phyloP scores from a whole-genome alignment of 2,329 filamentous ascomycete species.

The Corinectria fuckeliana region DNA sequence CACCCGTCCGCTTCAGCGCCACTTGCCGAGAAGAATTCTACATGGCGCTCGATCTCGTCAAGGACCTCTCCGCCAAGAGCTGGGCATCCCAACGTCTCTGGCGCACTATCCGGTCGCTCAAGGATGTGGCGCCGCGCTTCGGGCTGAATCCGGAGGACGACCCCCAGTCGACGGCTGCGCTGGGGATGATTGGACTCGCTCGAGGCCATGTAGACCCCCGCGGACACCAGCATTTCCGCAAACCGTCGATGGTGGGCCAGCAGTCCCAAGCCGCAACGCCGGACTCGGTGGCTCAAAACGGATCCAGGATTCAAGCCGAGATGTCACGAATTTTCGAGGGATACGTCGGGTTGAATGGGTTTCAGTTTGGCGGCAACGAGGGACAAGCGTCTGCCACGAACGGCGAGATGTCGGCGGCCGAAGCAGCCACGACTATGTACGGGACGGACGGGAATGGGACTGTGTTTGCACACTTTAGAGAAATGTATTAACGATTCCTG shows the following conservation, averaged over 20 bases:
- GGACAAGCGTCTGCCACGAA: conserved; percentile 34
- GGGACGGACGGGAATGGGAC: conserved; percentile 20
- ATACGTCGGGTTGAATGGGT: conserved; percentile 46
- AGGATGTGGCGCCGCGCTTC: conserved; percentile 73
- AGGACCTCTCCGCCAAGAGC: conserved; percentile 73
- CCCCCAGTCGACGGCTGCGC: conserved; percentile 57
- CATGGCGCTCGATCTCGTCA: conserved; percentile 76
- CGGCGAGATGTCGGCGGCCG: conserved; percentile 33
- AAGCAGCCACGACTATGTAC: conserved; percentile 33
- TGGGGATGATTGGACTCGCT: conserved; percentile 63
- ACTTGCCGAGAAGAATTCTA: conserved; percentile 79
- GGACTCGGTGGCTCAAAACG: conserved; percentile 48
- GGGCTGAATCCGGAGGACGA: conserved; percentile 61
- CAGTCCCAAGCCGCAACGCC: conserved; percentile 31
- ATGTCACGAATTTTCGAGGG: conserved; percentile 57
- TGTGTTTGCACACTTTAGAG: conserved; percentile 25
- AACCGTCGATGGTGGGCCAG: conserved; percentile 36
- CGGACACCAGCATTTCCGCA: conserved; percentile 38
- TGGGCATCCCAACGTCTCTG: conserved; percentile 77
- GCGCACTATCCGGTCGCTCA: conserved; percentile 73
- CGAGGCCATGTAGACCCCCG: conserved; percentile 44
- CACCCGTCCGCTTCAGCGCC: conserved; percentile 72
- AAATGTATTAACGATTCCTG: conserved; percentile 20
- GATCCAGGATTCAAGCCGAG: conserved; percentile 58
- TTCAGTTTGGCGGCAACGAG: conserved; percentile 39